Base-by-base conservation (phyloP, 2,329 filamentous ascomycete species). In the Fusarium xyrophilum region DNA sequence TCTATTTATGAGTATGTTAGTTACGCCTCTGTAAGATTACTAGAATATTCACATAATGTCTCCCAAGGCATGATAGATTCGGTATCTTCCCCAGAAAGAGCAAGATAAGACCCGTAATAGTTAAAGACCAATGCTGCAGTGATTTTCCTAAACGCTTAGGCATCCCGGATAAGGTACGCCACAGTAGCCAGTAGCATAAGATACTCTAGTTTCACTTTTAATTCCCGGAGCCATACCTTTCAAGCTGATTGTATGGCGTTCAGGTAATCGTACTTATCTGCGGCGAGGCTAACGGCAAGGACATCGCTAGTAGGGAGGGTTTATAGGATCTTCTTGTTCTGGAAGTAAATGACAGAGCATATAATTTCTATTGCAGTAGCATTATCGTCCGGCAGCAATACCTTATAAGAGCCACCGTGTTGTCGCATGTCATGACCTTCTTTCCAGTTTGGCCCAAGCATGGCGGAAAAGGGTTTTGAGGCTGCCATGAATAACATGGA, bases 121-220 rank as follows among this genome's bases (percentile, higher is more conserved):
- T 21, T 2, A 4, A 46, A 14, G 0, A 46, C 5, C 14, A 46
- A 21, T 3, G 9, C 19, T 12, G 27, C 6, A 21, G 43, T 46
- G 43, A 6, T 0, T 2, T 30, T 1, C 1, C 0, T 46, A 3
- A 46, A 46, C 1, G 25, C 25, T 21, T 15, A 4, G 1, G 25
- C 13, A 28, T 46, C 0, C 19, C 0, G 0, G 2, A 28, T 4
- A 4, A 46, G 25, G 7, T 30, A 28, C 0, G 43, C 27, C 13
- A 3, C 43, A 14, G 19, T 13, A 6, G 13, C 2, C 0, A 30
- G 25, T 12, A 21, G 43, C 19, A 30, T 46, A 2, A 21, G 19
- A 0, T 46, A 13, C 4, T 6, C 2, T 3, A 19, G 1, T 1
- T 28, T 15, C 0, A 0, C 19, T 6, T 21, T 21, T 0, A 3